Conservation (phyloP, 208 protist species). For the Angomonas deanei region DNA sequence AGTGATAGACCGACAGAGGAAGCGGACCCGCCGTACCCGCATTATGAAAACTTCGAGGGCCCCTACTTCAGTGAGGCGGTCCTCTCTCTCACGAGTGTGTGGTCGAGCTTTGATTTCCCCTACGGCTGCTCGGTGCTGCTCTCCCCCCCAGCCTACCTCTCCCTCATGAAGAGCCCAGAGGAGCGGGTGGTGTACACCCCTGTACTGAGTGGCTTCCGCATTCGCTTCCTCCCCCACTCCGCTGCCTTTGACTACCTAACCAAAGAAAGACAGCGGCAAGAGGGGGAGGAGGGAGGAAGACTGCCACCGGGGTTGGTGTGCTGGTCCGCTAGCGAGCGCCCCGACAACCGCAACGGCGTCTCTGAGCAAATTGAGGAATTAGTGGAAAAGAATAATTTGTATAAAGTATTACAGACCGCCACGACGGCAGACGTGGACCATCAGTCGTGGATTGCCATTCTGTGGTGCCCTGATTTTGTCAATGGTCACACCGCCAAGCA, state of each 20-base stretch:
- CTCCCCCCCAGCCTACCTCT: conserved; percentile 37
- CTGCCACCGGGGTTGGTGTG: conserved; percentile 45
- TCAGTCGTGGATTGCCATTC: conserved; percentile 82
- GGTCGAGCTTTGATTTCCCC: conserved; percentile 68
- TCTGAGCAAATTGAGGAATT: conserved; percentile 70
- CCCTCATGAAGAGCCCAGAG: conserved; percentile 54
- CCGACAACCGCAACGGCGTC: conserved; percentile 73
- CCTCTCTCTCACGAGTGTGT: conserved; percentile 50
- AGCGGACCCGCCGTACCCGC: background rate
- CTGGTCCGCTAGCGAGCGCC: conserved; percentile 71
- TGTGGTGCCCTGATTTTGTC: conserved; percentile 84
- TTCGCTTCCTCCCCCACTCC: conserved; percentile 64
- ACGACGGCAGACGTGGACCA: conserved; percentile 68
- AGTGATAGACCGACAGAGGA: background rate
- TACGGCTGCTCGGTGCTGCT: conserved; percentile 73
- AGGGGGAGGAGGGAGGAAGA: background rate
- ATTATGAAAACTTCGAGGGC: conserved; percentile 34
- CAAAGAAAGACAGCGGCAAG: conserved; percentile 12
- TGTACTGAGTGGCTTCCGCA: conserved; percentile 76
- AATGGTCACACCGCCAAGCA: conserved; percentile 72
- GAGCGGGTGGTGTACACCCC: conserved; percentile 74
- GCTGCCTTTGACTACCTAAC: conserved; percentile 42
- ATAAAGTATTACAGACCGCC: conserved; percentile 52
- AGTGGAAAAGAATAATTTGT: conserved; percentile 45
- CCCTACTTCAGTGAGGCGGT: conserved; percentile 64